Conservation (phyloP, 2,329 filamentous ascomycete species). For the Cladorrhinum sp. region DNA sequence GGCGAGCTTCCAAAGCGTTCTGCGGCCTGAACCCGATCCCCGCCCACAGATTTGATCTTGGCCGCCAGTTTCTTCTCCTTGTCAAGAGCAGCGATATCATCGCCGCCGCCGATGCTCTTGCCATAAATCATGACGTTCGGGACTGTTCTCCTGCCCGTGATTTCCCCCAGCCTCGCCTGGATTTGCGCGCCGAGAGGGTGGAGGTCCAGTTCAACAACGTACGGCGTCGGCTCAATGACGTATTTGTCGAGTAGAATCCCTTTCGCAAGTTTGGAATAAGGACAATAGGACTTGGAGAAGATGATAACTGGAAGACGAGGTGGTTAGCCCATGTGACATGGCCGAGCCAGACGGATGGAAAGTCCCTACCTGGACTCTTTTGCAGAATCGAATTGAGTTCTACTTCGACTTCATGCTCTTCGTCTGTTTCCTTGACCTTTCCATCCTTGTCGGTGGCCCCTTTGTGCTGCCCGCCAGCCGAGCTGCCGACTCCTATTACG, state of each 20-base stretch:
- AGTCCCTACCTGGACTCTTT: constrained; percentile 69
- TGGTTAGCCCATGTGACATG: constrained; percentile 2
- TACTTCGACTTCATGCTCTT: constrained; percentile 62
- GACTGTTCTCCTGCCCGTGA: constrained; percentile 80
- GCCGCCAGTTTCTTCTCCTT: constrained; percentile 62
- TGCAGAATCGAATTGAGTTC: constrained; percentile 79
- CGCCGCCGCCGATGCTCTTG: constrained; percentile 83
- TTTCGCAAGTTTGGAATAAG: constrained; percentile 82
- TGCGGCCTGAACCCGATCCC: constrained; percentile 56
- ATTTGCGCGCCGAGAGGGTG: constrained; percentile 71
- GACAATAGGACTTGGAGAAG: constrained; percentile 94
- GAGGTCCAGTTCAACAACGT: constrained; percentile 85
- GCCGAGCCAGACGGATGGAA: constrained; percentile 20
- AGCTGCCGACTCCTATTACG: constrained; percentile 58
- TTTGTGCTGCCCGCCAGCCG: constrained; percentile 50
- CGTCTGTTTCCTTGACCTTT: constrained; percentile 46
- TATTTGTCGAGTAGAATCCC: constrained; percentile 80
- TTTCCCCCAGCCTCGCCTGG: constrained; percentile 67
- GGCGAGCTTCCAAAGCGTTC: constrained; percentile 39
- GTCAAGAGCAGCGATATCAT: constrained; percentile 76
- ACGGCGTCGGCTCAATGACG: constrained; percentile 74
- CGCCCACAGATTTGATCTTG: constrained; percentile 71
- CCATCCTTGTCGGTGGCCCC: constrained; percentile 34
- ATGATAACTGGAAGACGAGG: constrained; percentile 69
- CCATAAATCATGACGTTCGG: constrained; percentile 90